Base-by-base conservation (phyloP, 768 basidiomycete genomes). In the Tricholoma terreum region DNA sequence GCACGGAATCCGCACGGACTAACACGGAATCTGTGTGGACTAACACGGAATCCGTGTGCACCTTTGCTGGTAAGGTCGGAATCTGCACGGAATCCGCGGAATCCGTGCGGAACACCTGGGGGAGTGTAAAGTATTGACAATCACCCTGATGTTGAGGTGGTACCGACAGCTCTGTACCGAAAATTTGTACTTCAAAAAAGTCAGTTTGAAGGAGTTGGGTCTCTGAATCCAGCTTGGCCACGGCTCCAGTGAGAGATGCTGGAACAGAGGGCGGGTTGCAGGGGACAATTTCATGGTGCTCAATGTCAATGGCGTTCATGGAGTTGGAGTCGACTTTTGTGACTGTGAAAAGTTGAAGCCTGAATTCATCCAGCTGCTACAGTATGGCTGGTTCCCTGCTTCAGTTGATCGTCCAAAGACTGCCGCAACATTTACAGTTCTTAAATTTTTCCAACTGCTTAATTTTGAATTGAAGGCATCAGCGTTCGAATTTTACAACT, bases 241-340 rank as follows among this genome's bases (percentile, higher is more conserved):
- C n/a, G n/a, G n/a, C n/a, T n/a, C n/a, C n/a, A n/a, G n/a, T n/a
- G n/a, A n/a, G n/a, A n/a, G n/a, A n/a, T n/a, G n/a, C n/a, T n/a
- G n/a, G n/a, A n/a, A n/a, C n/a, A n/a, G n/a, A 70, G 0, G 71
- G 71, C 59, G 15, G 22, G 54, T 33, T 15, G 21, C 10, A 12
- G 38, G 33, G n/a, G 52, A 50, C 21, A n/a, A 12, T 12, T 61
- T 71, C 38, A 56, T 60, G 3, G 55, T 69, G 17, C 11, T 71
- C 6, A 56, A 69, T 38, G 58, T 52, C 17, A 65, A 63, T 27
- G 68, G 69, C n/a, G 58, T 71, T 21, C 67, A 70, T 43, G 22
- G 54, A 7, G 55, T 64, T 12, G 22, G 50, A 9, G 24, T 70
- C 22, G 52, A 61, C 17, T 71, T 67, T 50, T 71, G 69, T 50